A percentile compares a stretch with the other conserved stretches of the same genome.
phyloP scores from a whole-genome alignment of 768 basidiomycete genomes.

The Filobasidium wieringae region DNA sequence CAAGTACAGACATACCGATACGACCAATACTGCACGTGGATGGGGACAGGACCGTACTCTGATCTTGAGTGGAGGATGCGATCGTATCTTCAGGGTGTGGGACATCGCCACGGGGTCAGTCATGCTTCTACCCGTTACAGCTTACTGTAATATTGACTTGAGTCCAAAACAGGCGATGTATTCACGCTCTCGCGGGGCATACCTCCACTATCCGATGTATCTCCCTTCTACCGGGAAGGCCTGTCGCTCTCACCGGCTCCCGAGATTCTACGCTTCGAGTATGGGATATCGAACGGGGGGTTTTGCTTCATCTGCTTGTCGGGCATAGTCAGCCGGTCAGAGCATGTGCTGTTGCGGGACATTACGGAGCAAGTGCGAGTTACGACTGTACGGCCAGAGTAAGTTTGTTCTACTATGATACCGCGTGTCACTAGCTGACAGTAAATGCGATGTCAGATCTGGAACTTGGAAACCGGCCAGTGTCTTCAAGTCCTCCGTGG shows the following conservation, averaged over 20 bases:
- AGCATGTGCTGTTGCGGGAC: conserved; percentile 77
- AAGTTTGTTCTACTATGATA: too few species aligned
- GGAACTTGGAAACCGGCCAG: conserved; percentile 80
- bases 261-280: conserved; percentile 75
- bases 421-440: too few species aligned
- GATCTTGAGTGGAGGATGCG: conserved; percentile 85
- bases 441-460: conserved; percentile 59
- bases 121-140: background rate
- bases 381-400: conserved; percentile 84
- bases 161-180: conserved; percentile 46
- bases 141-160: too few species aligned
- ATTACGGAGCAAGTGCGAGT: conserved; percentile 75
- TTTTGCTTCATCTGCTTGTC: conserved; percentile 45
- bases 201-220: conserved; percentile 83
- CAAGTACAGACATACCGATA: conserved; percentile 42
- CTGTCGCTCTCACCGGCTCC: conserved; percentile 80
- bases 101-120: conserved; percentile 71
- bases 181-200: conserved; percentile 72
- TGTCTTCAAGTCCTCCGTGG: conserved; percentile 71
- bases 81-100: conserved; percentile 85
- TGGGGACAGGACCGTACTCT: conserved; percentile 79
- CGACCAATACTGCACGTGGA: conserved; percentile 60
- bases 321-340: conserved; percentile 76
- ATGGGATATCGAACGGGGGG: conserved; percentile 81
- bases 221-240: conserved; percentile 71